Base-by-base conservation (phyloP, 805 yeast species). In the Nakazawaea siamensis region DNA sequence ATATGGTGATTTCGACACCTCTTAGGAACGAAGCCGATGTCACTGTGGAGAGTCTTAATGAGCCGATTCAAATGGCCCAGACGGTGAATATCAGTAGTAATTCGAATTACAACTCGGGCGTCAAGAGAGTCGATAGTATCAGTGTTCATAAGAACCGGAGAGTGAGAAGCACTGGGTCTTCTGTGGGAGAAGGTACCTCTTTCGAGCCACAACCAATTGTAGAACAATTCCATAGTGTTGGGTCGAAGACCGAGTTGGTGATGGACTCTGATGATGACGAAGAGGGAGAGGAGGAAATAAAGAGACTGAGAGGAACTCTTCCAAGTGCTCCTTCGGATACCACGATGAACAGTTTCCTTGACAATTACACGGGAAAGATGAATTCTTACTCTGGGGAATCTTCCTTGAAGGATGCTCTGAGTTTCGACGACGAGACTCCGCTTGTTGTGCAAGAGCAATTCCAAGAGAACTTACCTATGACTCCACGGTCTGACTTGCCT, bases 271-370 rank as follows among this genome's bases (percentile, higher is more conserved):
- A 27, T 16, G 35, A 26, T 6, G 39, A 31, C 7, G 29, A 13
- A 7, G 14, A 12, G n/a, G 13, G 6, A 13, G n/a, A 9, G 15
- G 12, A 21, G 11, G 35, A 27, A 14, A 14, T 9, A 3, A 16
- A 14, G 11, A 19, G 9, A 10, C 10, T 10, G 10, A 28, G 29
- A 28, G 32, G 10, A 10, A 26, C 24, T 12, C 27, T 30, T 16
- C 34, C 31, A 15, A 35, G 39, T 23, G 27, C 34, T n/a, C 13
- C 24, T 6, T 37, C 39, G 8, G 34, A 37, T 29, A 31, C 34
- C 21, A 37, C 40, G 3, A 33, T 37, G 37, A 29, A 33, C 24
- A 37, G 40, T 15, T 37, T 37, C 17, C 18, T 37, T 9, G 40
- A 37, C 24, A 37, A 25, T 8, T 37, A 37, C 19, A 27, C 35